Conservation (phyloP, 768 basidiomycete genomes). For the Fomitopsis serialis region DNA sequence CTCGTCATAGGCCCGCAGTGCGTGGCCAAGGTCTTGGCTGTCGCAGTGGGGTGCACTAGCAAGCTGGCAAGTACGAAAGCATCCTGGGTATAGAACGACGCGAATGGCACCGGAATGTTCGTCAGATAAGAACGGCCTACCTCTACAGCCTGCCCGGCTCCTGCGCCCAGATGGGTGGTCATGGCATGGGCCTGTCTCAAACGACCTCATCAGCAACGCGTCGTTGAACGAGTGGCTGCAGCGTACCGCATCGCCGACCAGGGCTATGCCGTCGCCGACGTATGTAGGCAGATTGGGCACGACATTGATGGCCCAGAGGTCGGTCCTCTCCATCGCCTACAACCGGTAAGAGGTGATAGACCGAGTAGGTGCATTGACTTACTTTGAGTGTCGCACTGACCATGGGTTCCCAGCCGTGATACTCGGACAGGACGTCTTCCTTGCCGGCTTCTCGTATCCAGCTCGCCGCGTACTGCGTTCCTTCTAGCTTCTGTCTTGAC, state of each 20-base stretch:
- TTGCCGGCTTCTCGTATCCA: conserved; percentile 10
- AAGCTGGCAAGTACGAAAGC: conserved; percentile 26
- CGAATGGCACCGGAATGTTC: too few relatives aligned
- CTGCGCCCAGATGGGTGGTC: conserved; percentile 41
- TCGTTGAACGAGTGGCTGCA: background rate
- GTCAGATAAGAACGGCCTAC: conserved; percentile 17
- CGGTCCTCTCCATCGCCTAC: conserved; percentile 8
- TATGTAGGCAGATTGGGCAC: conserved; percentile 17
- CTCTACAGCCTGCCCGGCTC: conserved; percentile 49
- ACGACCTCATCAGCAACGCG: too few relatives aligned
- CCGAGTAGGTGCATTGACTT: too few relatives aligned
- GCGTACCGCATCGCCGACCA: conserved; percentile 25
- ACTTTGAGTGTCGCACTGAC: background rate
- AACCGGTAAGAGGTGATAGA: conserved; percentile 4
- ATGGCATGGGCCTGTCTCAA: conserved; percentile 46
- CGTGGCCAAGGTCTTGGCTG: too few relatives aligned
- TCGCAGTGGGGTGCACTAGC: too few relatives aligned
- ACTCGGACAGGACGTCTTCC: conserved; percentile 6
- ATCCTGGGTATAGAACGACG: too few relatives aligned
- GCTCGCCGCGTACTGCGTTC: conserved; percentile 14
- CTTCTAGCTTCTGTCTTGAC: conserved; percentile 12
- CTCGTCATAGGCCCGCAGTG: too few relatives aligned
- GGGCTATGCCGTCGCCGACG: conserved; percentile 17
- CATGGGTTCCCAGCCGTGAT: conserved; percentile 10
- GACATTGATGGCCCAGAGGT: conserved; percentile 19